phyloP scores from a whole-genome alignment of 176 grass and related monocot species.

The Typha latifolia region DNA sequence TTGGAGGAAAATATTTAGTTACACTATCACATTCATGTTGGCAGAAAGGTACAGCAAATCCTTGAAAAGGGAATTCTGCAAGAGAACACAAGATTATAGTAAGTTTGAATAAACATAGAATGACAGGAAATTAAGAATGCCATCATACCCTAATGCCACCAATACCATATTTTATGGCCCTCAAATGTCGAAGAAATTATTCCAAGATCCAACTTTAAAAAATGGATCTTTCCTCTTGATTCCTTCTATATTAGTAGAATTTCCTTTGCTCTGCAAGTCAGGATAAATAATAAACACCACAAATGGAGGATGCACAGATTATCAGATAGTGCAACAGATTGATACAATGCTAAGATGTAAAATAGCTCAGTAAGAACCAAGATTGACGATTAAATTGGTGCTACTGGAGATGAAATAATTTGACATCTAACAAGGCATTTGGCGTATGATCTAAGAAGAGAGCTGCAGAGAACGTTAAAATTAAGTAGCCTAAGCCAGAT shows the following conservation, averaged over 20 bases:
- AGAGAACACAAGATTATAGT: neutral
- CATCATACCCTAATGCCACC: neutral
- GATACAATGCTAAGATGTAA: neutral
- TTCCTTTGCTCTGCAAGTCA: conserved; percentile 41
- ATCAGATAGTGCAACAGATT: neutral
- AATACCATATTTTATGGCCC: conserved; percentile 16
- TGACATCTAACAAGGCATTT: conserved; percentile 3
- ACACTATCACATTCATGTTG: neutral
- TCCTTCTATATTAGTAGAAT: conserved; percentile 35
- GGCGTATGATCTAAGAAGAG: neutral
- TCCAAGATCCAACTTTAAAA: conserved; percentile 37
- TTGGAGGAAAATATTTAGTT: neutral
- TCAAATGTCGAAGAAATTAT: conserved; percentile 33
- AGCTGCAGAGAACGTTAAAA: no score
- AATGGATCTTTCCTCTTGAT: conserved; percentile 35
- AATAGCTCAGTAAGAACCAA: neutral
- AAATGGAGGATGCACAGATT: neutral
- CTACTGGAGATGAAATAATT: neutral
- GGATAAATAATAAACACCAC: neutral
- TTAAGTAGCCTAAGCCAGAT: no score
- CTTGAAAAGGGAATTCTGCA: neutral
- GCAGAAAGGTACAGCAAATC: neutral
- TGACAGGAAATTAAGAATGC: neutral
- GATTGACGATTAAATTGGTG: neutral
- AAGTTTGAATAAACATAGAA: neutral